These are phyloP conservation scores for Cercophora scortea DNA, from an alignment of 495 filamentous ascomycete genomes.

Conservation along the genomic window DNA sequence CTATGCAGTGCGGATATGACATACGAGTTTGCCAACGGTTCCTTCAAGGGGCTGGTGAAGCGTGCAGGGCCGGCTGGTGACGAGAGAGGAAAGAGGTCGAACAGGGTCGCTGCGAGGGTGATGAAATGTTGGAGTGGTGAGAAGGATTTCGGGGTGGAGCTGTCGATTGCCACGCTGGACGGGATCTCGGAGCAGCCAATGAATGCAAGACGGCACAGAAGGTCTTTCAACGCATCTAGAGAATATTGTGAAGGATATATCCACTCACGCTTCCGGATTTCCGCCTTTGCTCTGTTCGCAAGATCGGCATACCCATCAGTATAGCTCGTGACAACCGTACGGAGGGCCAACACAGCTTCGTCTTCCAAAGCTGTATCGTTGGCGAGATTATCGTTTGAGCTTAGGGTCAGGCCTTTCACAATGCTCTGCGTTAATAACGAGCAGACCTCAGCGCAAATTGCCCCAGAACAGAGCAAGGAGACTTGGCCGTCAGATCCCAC, in stretches of 20 bases:
- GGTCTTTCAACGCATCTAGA: slow-evolving; percentile 14
- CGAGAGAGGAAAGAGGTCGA: slow-evolving; percentile 20
- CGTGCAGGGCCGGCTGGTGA: neutral
- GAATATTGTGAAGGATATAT: slow-evolving; percentile 16
- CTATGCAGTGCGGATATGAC: slow-evolving; percentile 20
- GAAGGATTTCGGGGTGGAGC: neutral
- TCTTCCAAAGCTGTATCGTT: slow-evolving; percentile 25
- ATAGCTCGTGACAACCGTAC: slow-evolving; percentile 26
- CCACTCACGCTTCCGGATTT: slow-evolving; percentile 24
- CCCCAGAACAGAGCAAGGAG: slow-evolving; percentile 21
- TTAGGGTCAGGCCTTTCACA: slow-evolving; percentile 16
- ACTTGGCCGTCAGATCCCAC: slow-evolving; percentile 6
- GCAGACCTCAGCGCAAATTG: slow-evolving; percentile 28
- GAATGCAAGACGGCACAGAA: slow-evolving; percentile 22
- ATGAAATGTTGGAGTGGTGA: slow-evolving; percentile 21
- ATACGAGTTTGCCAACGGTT: slow-evolving; percentile 9
- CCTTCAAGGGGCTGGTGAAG: neutral
- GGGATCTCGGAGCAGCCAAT: slow-evolving; percentile 28
- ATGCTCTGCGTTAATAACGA: slow-evolving; percentile 14
- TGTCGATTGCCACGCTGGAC: slow-evolving; percentile 1
- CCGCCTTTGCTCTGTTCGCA: slow-evolving; percentile 8
- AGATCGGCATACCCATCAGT: slow-evolving; percentile 24
- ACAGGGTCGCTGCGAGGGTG: slow-evolving; percentile 9
- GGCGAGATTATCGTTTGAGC: slow-evolving; percentile 19
- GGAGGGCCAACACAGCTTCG: slow-evolving; percentile 31